Percentiles rank a stretch among this genome's conserved stretches.
Evolutionary conservation across 768 basidiomycete genomes (phyloP).

Genomic region (Galerina marginata): DNA sequence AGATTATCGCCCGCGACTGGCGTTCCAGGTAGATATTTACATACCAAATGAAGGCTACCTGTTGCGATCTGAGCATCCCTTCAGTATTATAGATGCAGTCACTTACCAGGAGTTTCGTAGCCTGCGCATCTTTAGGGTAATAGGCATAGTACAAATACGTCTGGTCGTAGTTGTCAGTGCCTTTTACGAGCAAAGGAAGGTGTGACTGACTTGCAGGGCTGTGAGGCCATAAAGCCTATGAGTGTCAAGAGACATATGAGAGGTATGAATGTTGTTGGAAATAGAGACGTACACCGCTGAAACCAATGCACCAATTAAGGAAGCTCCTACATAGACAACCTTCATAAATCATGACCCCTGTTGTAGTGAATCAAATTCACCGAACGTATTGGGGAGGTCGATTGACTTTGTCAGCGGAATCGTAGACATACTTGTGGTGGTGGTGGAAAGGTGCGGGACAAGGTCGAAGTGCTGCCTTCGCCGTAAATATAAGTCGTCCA

Average conservation of each 20-base stretch:
- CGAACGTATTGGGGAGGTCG: conserved; percentile 17
- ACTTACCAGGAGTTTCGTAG: conserved; percentile 33
- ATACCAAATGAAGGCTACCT: conserved; percentile 38
- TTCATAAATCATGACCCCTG: background rate
- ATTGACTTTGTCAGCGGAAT: conserved; percentile 6
- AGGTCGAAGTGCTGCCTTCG: no score
- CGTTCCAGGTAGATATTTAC: background rate
- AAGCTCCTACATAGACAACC: conserved; percentile 13
- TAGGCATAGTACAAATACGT: conserved; percentile 40
- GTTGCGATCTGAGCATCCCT: background rate
- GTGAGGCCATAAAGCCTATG: conserved; percentile 40
- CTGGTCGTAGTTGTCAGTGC: conserved; percentile 17
- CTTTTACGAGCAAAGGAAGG: background rate
- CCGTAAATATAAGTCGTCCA: no score
- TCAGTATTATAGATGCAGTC: no score
- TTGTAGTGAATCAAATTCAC: conserved; percentile 1
- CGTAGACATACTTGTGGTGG: background rate
- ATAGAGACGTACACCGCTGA: conserved; percentile 33
- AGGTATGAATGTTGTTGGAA: background rate
- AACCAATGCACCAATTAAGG: conserved; percentile 36
- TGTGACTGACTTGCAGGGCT: conserved; percentile 34
- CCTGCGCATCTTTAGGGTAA: conserved; percentile 35
- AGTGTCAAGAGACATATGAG: background rate
- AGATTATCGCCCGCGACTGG: background rate
- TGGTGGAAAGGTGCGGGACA: no score